Base-by-base conservation (phyloP, 2,329 filamentous ascomycete species). In the Trichoderma aggressivum region DNA sequence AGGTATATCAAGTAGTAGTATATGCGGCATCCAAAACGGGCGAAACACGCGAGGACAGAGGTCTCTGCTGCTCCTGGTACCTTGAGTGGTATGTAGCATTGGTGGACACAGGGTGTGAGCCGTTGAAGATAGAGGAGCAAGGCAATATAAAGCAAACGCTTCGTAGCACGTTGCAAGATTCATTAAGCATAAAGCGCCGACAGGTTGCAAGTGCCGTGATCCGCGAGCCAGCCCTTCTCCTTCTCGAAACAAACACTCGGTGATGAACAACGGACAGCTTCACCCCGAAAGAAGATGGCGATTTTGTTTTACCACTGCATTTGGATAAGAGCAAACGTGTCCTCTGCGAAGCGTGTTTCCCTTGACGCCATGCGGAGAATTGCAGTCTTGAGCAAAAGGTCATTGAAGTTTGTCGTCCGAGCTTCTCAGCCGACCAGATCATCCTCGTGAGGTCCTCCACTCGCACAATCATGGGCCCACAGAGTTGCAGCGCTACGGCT, bases 381-480 rank as follows among this genome's bases (percentile, higher is more conserved):
- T 16, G 62, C 64, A 47, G 47, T 36, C 32, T 58, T 36, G 36
- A 60, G 55, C 65, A 68, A 59, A 43, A 59, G 36, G 58, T 30
- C 53, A 43, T 50, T 34, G 28, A n/a, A 24, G 26, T 68, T 34
- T 50, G 28, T 67, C 55, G 55, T 68, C 64, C 36, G 39, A 60
- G 55, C 55, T 68, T 32, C 55, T 59, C 65, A 68, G 55, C 55
- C 36, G 55, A 68, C 34, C 65, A 32, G 7, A 50, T 68, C 26
- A 50, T 47, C 65, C 36, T 68, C 50, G 30, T 67, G 55, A 68
- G 55, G 36, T 53, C 43, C 34, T 56, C 34, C 59, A 43, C 55
- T 16, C 53, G 10, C 21, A 32, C 26, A 47, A 30, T 10, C 32
- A 26, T 50, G 30, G 53, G 36, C 65, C 53, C 55, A 50, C 65